Base-by-base conservation (phyloP, 371 early-diverging fungal genomes). In the Zopfochytrium polystomum region DNA sequence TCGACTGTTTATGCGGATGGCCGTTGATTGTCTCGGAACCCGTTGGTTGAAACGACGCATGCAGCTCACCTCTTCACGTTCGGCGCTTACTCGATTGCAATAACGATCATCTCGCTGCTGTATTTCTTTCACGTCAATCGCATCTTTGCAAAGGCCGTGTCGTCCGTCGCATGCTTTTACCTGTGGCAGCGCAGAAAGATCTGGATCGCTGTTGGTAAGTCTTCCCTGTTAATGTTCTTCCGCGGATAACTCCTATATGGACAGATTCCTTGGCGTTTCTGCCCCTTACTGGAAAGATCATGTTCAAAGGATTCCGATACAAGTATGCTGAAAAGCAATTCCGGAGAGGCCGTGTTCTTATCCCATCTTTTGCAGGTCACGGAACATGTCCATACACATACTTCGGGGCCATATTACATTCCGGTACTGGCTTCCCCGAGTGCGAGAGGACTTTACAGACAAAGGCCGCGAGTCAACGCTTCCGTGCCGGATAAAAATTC, bases 111-210 rank as follows among this genome's bases (percentile, higher is more conserved):
- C 9, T 80, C 86, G 22, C 77, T 89, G 20, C 86, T 90, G 73
- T 88, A 88, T 52, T 77, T 88, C 35, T 90, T 90, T 68, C 89
- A 88, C 65, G 81, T 84, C 49, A 87, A 87, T 62, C 83, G 90
- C 20, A 77, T 82, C 33, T 66, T 87, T 45, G 91, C 83, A 3
- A 80, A 77, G 47, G 48, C 85, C 7, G 74, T 88, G 18, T 82
- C 87, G 1, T 80, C 83, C 50, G 55, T 90, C 3, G 73, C 87
- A 23, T 80, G 85, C 60, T 79, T 85, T 64, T 87, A 83, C 62
- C 85, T 86, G 1, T 90, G 91, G 91, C 62, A 84, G 56, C 75
- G 75, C 35, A 79, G 84, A 57, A 77, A 81, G 61, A 87, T 87
- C 7, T 87, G 84, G 58, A 76, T 90, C 50, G 84, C 87, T 73